Evolutionary conservation across 257 asterid genomes (phyloP), one percentile per base, ranked within the genome.

Genomic region (Sherardia arvensis): DNA sequence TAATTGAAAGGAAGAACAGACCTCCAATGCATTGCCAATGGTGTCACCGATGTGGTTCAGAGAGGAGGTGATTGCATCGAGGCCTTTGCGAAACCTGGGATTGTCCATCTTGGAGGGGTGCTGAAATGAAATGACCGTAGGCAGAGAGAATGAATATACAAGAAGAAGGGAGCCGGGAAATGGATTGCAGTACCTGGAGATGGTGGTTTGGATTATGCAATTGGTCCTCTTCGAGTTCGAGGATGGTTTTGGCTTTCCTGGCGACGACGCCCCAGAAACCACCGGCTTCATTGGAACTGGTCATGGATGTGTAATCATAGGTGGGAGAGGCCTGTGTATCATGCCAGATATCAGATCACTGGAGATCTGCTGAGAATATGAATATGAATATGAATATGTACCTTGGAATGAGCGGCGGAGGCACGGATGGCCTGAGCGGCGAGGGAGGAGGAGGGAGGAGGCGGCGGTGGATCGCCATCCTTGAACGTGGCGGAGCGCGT

Each of bases 191-290:
- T n/a, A 36, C 45, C 45, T 36, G 45, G 45, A 11, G 45, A 36
- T 36, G n/a, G n/a, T 38, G 47, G 18, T 2, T 9, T n/a, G n/a
- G n/a, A n/a, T n/a, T n/a, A n/a, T 38, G 47, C 45, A 36, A 2
- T 36, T 62, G 43, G 26, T 78, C 80, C 38, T 81, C 27, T n/a
- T 59, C 79, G n/a, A 40, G 20, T 0, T 81, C 84, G 9, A 81
- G 70, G 62, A 81, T 73, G 20, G 83, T 54, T 72, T 89, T 89
- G 33, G 96, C 97, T 74, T 92, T 89, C 78, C 89, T 84, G 15
- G 97, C 96, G 3, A 89, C 82, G 74, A 87, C 95, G 10, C 96
- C 96, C 99, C 97, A 89, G 51, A 92, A 87, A 55, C 91, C 83
- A 23, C 95, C 95, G 2, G 69, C 77, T 74, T 83, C 91, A 54